Percentiles rank a stretch among this genome's conserved stretches.
These are phyloP conservation scores for Neurospora sp. DNA, from an alignment of 2,329 filamentous ascomycete genomes.

Conservation along the genomic window DNA sequence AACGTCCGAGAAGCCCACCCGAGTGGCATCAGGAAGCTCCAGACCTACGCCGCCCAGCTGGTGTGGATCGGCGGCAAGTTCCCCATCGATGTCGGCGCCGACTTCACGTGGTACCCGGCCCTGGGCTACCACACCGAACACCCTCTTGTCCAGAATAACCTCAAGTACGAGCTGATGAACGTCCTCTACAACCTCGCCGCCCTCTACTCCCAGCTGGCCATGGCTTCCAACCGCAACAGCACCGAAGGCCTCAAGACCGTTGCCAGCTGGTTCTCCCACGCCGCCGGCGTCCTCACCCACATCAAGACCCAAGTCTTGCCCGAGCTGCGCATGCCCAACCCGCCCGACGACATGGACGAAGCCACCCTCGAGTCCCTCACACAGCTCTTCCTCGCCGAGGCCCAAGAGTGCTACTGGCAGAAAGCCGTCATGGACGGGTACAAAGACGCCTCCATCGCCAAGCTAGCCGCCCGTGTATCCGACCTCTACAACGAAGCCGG, in stretches of 20 bases:
- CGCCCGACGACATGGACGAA: conserved; percentile 92
- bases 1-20: conserved; percentile 80
- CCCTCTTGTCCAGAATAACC: conserved; percentile 55
- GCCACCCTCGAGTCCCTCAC: conserved; percentile 76
- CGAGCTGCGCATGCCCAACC: conserved; percentile 68
- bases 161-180: conserved; percentile 81
- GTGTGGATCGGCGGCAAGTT: conserved; percentile 94
- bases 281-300: conserved; percentile 74
- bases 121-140: conserved; percentile 80
- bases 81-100: conserved; percentile 86
- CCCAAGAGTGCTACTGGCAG: conserved; percentile 96
- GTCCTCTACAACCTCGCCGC: conserved; percentile 87
- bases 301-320: conserved; percentile 68
- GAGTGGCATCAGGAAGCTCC: conserved; percentile 79
- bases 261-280: conserved; percentile 80
- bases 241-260: conserved; percentile 79
- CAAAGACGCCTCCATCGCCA: conserved; percentile 86
- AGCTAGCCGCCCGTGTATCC: conserved; percentile 78
- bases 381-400: conserved; percentile 80
- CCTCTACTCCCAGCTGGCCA: conserved; percentile 85
- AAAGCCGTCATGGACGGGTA: conserved; percentile 91
- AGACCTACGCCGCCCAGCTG: conserved; percentile 83
- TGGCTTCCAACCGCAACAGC: conserved; percentile 65
- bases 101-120: conserved; percentile 94
- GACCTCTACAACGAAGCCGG: conserved; percentile 80